Evolutionary conservation across 495 filamentous ascomycete genomes (phyloP).

Genomic region (Aeminium ludgeri): DNA sequence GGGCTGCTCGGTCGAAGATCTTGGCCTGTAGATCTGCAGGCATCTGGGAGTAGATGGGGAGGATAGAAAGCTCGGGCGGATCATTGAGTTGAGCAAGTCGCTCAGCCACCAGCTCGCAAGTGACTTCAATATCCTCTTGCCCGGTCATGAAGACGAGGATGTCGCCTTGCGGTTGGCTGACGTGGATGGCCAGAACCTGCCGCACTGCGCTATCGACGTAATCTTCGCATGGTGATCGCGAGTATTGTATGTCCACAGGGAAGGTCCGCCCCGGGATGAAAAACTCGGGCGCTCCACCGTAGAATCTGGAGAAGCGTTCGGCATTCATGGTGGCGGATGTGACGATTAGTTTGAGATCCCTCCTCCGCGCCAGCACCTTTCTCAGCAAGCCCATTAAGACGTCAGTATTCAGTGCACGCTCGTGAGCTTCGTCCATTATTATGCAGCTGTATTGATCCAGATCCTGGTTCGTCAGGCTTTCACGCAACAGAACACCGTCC

Average conservation of each 20-base stretch:
- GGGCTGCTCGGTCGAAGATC: slow-evolving; percentile 82
- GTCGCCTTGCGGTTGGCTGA: slow-evolving; percentile 79
- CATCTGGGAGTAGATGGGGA: slow-evolving; percentile 99
- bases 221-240: slow-evolving; percentile 87
- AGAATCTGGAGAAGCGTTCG: slow-evolving; percentile 90
- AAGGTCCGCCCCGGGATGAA: slow-evolving; percentile 95
- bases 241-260: slow-evolving; percentile 92
- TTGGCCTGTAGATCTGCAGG: slow-evolving; percentile 94
- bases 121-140: slow-evolving; percentile 95
- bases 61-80: slow-evolving; percentile 81
- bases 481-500: slow-evolving; percentile 85
- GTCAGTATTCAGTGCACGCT: slow-evolving; percentile 91
- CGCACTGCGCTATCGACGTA: slow-evolving; percentile 96
- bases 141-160: slow-evolving; percentile 99
- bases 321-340: slow-evolving; percentile 99
- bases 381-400: slow-evolving; percentile 96
- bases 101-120: slow-evolving; percentile 83
- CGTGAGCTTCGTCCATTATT: slow-evolving; percentile 99
- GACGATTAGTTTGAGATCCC: slow-evolving; percentile 91
- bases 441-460: slow-evolving; percentile 95
- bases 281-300: slow-evolving; percentile 93
- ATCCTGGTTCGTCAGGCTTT: slow-evolving; percentile 80
- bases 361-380: slow-evolving; percentile 76
- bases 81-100: slow-evolving; percentile 83
- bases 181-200: slow-evolving; percentile 92